A percentile compares a stretch with the other conserved stretches of the same genome.
Conservation (phyloP, 495 filamentous ascomycete species). For the Lindgomyces ingoldianus region DNA sequence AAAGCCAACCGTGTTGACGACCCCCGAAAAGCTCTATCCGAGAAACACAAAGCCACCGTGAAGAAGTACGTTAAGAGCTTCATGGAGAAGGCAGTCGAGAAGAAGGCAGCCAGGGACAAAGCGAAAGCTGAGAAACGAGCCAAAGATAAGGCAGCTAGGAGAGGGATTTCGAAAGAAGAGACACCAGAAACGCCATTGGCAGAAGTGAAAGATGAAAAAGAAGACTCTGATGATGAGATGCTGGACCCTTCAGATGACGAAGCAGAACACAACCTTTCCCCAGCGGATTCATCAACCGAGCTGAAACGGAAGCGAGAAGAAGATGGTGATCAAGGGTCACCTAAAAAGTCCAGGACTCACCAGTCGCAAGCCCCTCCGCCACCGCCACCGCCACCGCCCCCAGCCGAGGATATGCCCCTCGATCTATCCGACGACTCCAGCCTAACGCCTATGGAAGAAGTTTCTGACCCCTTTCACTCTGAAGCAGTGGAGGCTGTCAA, state of each 20-base stretch:
- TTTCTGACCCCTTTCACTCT: background rate
- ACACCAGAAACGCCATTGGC: constrained; percentile 4
- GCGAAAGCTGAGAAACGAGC: constrained; percentile 54
- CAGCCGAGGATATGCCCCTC: constrained; percentile 34
- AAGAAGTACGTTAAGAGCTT: constrained; percentile 79
- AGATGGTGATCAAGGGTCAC: constrained; percentile 43
- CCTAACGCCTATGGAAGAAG: constrained; percentile 21
- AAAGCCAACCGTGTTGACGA: constrained; percentile 81
- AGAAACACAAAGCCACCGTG: constrained; percentile 77
- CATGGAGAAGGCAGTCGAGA: constrained; percentile 80
- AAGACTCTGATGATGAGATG: constrained; percentile 47
- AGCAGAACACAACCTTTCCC: constrained; percentile 15
- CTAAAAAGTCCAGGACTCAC: constrained; percentile 44
- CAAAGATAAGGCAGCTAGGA: constrained; percentile 32
- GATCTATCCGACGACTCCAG: constrained; percentile 31
- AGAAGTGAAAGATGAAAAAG: constrained; percentile 32
- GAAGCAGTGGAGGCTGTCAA: background rate
- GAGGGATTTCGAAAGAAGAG: background rate
- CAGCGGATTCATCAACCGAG: constrained; percentile 45
- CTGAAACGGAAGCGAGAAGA: constrained; percentile 66
- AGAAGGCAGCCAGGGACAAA: constrained; percentile 69
- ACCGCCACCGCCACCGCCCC: constrained; percentile 52
- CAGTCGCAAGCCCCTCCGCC: constrained; percentile 44
- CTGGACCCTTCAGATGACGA: constrained; percentile 61
- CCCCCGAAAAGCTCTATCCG: constrained; percentile 68